Evolutionary conservation across 176 grass and related monocot genomes (phyloP), one percentile per base, ranked within the genome.

Genomic region (Lolium multiflorum): DNA sequence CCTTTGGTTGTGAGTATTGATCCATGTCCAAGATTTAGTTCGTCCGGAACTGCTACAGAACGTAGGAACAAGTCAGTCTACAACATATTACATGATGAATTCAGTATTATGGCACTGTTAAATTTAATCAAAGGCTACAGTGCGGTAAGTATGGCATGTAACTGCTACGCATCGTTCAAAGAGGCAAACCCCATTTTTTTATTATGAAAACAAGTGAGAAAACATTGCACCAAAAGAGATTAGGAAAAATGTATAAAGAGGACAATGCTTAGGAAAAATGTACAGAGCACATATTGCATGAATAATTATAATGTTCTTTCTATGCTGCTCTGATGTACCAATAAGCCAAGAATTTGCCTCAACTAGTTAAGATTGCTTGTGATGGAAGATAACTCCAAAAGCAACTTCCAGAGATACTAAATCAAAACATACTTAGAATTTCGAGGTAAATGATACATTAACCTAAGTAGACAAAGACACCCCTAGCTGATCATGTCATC

Each of bases 21-120:
- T 96, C 87, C 94, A 96, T 96, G 60, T 62, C 65, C 11, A 65
- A 84, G 52, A 72, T 72, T 71, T 54, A 69, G 18, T 82, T 70
- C 75, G 52, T 58, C 5, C 46, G 35, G 48, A 25, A 24, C 67
- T 48, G 12, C 56, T 75, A 46, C 57, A 67, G 3, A n/a, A 71
- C 43, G 60, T 88, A 2, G 35, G 14, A 66, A 66, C 26, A 25
- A 66, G 50, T 38, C 37, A 70, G 31, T 77, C 58, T 49, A 57
- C 21, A 39, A 14, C 52, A 70, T 20, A 88, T 46, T 7, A 17
- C 16, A 69, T 59, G 4, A 3, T 76, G 11, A 77, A 49, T 13
- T 82, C 17, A 43, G 9, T 21, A 81, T 9, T 48, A 11, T 15
- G 26, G 3, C 35, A 52, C 6, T 68, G 25, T 35, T 17, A 13